Evolutionary conservation across 805 yeast genomes (phyloP), one percentile per base, ranked within the genome.

Genomic region (Candida taoyuanica): DNA sequence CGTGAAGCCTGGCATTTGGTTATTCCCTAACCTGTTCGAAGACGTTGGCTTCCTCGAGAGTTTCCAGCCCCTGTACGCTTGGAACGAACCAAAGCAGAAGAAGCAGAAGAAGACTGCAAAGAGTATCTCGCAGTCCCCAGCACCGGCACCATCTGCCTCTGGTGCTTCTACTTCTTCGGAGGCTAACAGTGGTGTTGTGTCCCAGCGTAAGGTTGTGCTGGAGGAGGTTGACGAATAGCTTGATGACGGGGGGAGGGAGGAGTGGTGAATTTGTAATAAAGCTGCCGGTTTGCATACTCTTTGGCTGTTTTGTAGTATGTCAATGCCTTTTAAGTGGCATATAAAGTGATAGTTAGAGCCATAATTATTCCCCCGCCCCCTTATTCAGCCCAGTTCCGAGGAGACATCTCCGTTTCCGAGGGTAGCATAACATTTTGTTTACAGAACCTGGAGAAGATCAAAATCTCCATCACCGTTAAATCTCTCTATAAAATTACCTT

Each of bases 21-120:
- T 93, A 33, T 91, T 87, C 72, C 98, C 98, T 40, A 91, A 91
- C 58, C 70, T 93, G 56, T 93, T 89, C 63, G 98, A 81, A 46
- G 98, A 93, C 57, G 89, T 94, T 52, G 96, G 97, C 17, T 83
- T 93, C 47, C 56, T 91, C 43, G 98, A 91, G 42, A 84, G 95
- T 68, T 93, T 93, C 68, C 72, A 72, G 48, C 98, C 98, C 4
- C 49, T 81, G n/a, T 93, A 84, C 56, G 93, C 43, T 15, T 52
- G 56, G 52, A 50, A 67, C 34, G 63, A 56, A 17, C 61, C 66
- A 14, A 58, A 58, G 29, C 41, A 40, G 43, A 24, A 38, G 5
- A 48, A 44, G 29, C 55, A 54, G 25, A 49, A 46, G 14, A 55
- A 50, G 20, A 39, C 44, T 13, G 37, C 40, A 5, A 25, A 44